A percentile compares a stretch with the other conserved stretches of the same genome.
phyloP scores from a whole-genome alignment of 805 yeast species.

The Ogataea neopini region DNA sequence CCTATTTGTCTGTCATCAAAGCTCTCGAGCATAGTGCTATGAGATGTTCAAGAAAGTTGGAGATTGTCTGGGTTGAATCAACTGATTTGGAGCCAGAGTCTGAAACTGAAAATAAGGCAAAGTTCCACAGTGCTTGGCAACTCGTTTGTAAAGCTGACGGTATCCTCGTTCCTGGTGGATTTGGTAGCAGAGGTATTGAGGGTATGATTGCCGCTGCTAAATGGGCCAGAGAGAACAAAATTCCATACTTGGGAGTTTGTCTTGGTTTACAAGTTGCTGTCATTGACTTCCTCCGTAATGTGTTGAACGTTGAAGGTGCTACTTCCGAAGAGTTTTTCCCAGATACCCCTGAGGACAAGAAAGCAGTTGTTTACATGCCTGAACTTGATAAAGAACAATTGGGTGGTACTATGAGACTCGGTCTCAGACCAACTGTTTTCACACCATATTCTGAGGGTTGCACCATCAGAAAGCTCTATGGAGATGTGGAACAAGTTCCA shows the following conservation, averaged over 20 bases:
- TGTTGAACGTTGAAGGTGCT: conserved; percentile 65
- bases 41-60: conserved; percentile 80
- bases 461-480: conserved; percentile 75
- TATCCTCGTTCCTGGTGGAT: conserved; percentile 97
- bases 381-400: conserved; percentile 92
- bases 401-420: conserved; percentile 99
- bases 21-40: conserved; percentile 94
- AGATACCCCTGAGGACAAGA: conserved; percentile 57
- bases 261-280: conserved; percentile 97
- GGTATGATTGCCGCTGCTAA: conserved; percentile 97
- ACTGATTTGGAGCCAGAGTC: conserved; percentile 80
- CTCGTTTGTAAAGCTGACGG: conserved; percentile 92
- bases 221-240: conserved; percentile 95
- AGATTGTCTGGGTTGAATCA: conserved; percentile 96
- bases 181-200: conserved; percentile 95
- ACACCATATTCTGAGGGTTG: conserved; percentile 59
- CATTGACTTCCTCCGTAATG: conserved; percentile 85
- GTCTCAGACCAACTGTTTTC: conserved; percentile 87
- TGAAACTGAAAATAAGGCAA: conserved; percentile 62
- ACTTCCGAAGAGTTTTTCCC: conserved; percentile 83
- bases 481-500: conserved; percentile 61
- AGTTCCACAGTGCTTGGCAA: conserved; percentile 96
- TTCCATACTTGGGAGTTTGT: conserved; percentile 96
- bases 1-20: conserved; percentile 92
- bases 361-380: conserved; percentile 95